Base-by-base conservation (phyloP, 306 rosid genomes). In the Prunus davidiana region DNA sequence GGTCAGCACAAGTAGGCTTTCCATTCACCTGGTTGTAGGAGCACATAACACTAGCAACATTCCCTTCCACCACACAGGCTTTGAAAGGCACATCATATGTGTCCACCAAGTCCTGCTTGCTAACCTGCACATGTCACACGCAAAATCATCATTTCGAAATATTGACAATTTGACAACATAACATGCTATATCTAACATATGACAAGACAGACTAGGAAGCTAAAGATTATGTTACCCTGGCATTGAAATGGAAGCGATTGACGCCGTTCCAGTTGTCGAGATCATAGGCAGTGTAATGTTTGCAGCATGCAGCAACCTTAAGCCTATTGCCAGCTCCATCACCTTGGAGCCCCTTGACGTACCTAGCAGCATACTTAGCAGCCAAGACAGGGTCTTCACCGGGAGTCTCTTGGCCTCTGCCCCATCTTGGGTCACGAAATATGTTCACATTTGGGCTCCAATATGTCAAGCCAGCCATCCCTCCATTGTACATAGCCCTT, bases 381-480 rank as follows among this genome's bases (percentile, higher is more conserved):
- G 95, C 86, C 60, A 94, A 15, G 1, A 76, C 20, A 0, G 97
- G 98, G 85, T 94, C 98, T 64, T 94, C 98, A 0, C 97, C 97
- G 0, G 98, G 97, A 60, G 98, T 92, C 56, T 94, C 97, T 75
- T 94, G 98, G 9, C 97, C 98, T 0, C 97, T 83, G 2, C 98
- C 98, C 98, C 98, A 94, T 28, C 98, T 86, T 0, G 98, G 98
- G 82, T 94, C 98, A 6, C 97, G 87, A 16, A 92, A 87, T 52
- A 94, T 89, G 88, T 94, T 92, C 76, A 94, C 98, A 15, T 94
- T 94, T 0, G 97, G 98, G 76, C 98, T 94, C 97, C 98, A 94
- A 67, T 79, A 92, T 0, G 98, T 94, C 72, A 94, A 83, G 2
- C 98, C 97, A 5, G 95, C 97, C 4, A 19, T 51, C 12, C 97